Evolutionary conservation across 2,329 filamentous ascomycete genomes (phyloP).

Genomic region (Ploettnerulaceae sp.): DNA sequence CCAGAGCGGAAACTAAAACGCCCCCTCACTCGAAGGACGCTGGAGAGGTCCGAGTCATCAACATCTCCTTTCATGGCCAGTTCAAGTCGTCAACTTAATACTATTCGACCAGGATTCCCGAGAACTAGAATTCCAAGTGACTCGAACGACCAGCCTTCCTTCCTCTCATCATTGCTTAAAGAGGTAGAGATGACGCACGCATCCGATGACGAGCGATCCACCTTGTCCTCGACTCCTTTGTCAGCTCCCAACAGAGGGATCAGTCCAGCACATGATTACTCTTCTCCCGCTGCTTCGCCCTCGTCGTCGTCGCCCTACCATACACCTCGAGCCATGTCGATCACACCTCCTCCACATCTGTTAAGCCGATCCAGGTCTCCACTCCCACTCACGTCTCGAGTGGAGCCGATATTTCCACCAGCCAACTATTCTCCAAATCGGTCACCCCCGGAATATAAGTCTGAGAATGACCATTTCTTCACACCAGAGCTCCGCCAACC

Average conservation of each 20-base stretch:
- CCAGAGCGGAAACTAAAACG: slow-evolving; percentile 83
- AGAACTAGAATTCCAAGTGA: slow-evolving; percentile 30
- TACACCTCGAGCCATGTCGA: slow-evolving; percentile 62
- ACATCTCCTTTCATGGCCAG: slow-evolving; percentile 31
- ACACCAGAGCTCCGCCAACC: slow-evolving; percentile 28
- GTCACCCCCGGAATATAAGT: slow-evolving; percentile 37
- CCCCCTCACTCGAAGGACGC: slow-evolving; percentile 69
- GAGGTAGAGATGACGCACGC: slow-evolving; percentile 70
- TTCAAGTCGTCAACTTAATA: slow-evolving; percentile 32
- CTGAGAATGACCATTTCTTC: slow-evolving; percentile 23
- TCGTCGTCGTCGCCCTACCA: slow-evolving; percentile 58
- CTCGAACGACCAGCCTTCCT: slow-evolving; percentile 59
- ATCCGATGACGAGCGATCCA: slow-evolving; percentile 50
- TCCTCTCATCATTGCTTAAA: slow-evolving; percentile 79
- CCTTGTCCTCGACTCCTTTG: slow-evolving; percentile 19
- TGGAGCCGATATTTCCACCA: slow-evolving; percentile 69
- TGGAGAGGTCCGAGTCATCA: slow-evolving; percentile 44
- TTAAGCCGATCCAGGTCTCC: slow-evolving; percentile 60
- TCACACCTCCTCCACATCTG: slow-evolving; percentile 63
- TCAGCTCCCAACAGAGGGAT: slow-evolving; percentile 26
- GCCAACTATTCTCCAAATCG: slow-evolving; percentile 67
- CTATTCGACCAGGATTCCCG: slow-evolving; percentile 18
- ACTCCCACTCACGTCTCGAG: slow-evolving; percentile 62
- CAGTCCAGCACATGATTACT: slow-evolving; percentile 39
- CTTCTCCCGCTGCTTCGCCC: slow-evolving; percentile 65